These are phyloP conservation scores for Sporothrix globosa DNA, from an alignment of 2,329 filamentous ascomycete species.

Conservation along the genomic window DNA sequence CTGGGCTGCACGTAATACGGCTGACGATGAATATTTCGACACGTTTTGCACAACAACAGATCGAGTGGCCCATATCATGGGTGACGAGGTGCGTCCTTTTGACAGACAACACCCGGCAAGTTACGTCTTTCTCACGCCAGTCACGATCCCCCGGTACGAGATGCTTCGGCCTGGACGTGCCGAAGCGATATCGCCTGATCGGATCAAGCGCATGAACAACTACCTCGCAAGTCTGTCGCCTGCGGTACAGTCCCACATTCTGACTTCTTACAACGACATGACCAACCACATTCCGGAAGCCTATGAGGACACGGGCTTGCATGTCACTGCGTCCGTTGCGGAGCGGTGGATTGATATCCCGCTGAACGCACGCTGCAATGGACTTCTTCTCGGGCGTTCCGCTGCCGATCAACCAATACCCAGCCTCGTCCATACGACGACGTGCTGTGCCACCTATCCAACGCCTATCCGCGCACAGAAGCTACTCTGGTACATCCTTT, in stretches of 20 bases:
- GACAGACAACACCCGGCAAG: slow-evolving; percentile 22
- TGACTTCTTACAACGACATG: slow-evolving; percentile 58
- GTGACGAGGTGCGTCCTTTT: neutral
- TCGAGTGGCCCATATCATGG: slow-evolving; percentile 43
- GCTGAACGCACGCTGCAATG: slow-evolving; percentile 60
- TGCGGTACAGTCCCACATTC: slow-evolving; percentile 49
- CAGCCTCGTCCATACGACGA: slow-evolving; percentile 48
- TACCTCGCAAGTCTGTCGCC: slow-evolving; percentile 51
- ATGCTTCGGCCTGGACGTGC: slow-evolving; percentile 48
- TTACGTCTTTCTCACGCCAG: slow-evolving; percentile 43
- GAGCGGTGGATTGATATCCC: slow-evolving; percentile 55
- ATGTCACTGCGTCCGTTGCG: slow-evolving; percentile 52
- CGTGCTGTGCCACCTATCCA: slow-evolving; percentile 56
- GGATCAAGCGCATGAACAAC: slow-evolving; percentile 57
- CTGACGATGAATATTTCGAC: slow-evolving; percentile 48
- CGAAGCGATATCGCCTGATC: slow-evolving; percentile 51
- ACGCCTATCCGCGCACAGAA: slow-evolving; percentile 44
- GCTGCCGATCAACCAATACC: slow-evolving; percentile 39
- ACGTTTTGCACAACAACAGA: slow-evolving; percentile 53
- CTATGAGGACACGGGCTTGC: slow-evolving; percentile 54
- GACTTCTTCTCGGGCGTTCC: slow-evolving; percentile 41
- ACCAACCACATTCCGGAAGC: slow-evolving; percentile 41
- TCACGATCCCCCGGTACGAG: slow-evolving; percentile 50
- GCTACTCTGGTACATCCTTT: slow-evolving; percentile 29
- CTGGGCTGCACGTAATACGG: slow-evolving; percentile 57